Evolutionary conservation across 306 rosid genomes (phyloP), one percentile per base, ranked within the genome.

Genomic region (Ochetophila trinervis): DNA sequence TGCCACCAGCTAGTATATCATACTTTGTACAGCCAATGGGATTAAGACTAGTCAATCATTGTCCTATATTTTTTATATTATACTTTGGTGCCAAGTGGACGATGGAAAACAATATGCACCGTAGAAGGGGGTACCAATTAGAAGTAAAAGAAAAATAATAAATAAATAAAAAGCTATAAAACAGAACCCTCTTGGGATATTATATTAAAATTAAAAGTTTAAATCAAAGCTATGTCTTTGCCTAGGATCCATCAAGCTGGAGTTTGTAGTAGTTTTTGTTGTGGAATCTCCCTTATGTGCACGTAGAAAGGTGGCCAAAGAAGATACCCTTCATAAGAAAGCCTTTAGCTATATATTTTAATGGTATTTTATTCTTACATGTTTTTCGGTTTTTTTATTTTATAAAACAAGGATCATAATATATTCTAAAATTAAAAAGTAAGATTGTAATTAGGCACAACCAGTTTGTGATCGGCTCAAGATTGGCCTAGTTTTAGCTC

Each of bases 81-180:
- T 48, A 54, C 21, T 54, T 18, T 24, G 63, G 63, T 55, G 44
- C 54, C 55, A 22, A 67, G 48, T 69, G 66, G 73, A 32, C 27
- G 54, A 51, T 57, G 15, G 48, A n/a, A 59, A 55, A 24, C 56
- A 45, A 48, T 58, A 20, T 13, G n/a, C 12, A 27, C 24, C 57
- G 9, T 5, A 34, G 47, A 8, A 63, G 24, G 21, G 0, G 24
- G 35, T 44, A 16, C 53, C 45, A 19, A 21, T 19, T n/a, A 61
- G 4, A 40, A 62, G 12, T 40, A 2, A 6, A 40, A 13, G 5
- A 15, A 50, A 16, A 49, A 17, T 13, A 17, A 50, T 13, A 50
- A 16, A 50, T 2, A 15, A 4, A 49, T 5, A 50, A 42, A 49
- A 63, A 16, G 18, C 30, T 15, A 21, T 47, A 16, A 14, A 16